Evolutionary conservation across 495 filamentous ascomycete species (phyloP).

Genomic region (Neurospora africana): DNA sequence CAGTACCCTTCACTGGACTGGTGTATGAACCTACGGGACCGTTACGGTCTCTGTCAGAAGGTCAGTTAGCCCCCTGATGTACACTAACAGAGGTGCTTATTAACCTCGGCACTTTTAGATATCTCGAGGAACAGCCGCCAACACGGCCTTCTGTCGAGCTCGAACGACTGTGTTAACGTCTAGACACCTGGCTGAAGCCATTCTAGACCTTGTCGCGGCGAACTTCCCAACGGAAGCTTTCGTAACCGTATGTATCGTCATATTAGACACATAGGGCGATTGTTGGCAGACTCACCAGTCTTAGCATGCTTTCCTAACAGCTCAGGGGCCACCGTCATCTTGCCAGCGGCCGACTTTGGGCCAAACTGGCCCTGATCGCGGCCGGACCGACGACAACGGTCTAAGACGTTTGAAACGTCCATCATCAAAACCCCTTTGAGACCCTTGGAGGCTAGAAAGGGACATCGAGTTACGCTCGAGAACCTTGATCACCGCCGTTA

Average conservation of each 20-base stretch:
- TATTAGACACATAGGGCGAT: background rate
- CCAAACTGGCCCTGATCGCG: background rate
- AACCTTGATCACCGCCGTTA: background rate
- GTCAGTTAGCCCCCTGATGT: background rate
- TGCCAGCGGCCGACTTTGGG: background rate
- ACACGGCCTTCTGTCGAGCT: background rate
- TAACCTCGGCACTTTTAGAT: background rate
- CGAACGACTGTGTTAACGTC: background rate
- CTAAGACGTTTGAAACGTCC: background rate
- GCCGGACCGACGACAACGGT: background rate
- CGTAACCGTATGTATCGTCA: background rate
- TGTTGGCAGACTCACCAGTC: background rate
- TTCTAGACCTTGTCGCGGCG: background rate
- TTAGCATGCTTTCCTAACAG: background rate
- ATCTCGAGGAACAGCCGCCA: background rate
- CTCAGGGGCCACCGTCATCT: background rate
- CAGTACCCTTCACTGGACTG: background rate
- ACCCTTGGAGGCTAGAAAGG: background rate
- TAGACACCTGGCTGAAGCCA: background rate
- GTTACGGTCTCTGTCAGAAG: background rate
- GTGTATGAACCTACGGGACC: background rate
- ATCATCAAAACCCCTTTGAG: background rate
- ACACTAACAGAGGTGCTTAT: background rate
- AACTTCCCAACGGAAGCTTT: background rate
- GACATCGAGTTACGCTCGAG: too few species aligned